Evolutionary conservation across 2,329 filamentous ascomycete genomes (phyloP).

Genomic region (Trichoderma koningiopsis): DNA sequence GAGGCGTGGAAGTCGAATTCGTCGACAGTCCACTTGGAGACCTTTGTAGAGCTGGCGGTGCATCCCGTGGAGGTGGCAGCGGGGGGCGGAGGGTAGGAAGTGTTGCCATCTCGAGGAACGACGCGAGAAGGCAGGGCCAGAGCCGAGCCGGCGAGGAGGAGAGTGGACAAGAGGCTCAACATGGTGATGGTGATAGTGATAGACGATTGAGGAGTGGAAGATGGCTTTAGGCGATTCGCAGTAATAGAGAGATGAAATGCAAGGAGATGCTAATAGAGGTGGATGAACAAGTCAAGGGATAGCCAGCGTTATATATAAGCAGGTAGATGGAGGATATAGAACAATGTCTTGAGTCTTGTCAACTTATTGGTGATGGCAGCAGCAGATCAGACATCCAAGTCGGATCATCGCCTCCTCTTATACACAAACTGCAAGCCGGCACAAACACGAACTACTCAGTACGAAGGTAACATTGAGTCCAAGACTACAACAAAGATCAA

Average conservation of each 20-base stretch:
- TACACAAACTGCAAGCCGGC: neutral
- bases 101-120: slow-evolving; percentile 10
- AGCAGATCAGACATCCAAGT: neutral
- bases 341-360: neutral
- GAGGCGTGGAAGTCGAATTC: slow-evolving; percentile 53
- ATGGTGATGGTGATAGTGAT: slow-evolving; percentile 24
- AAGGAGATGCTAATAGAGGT: neutral
- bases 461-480: neutral
- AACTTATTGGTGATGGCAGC: neutral
- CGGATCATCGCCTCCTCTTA: slow-evolving; percentile 15
- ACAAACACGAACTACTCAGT: neutral
- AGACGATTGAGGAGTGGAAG: neutral
- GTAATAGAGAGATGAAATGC: neutral
- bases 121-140: slow-evolving; percentile 31
- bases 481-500: neutral
- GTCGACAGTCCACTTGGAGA: slow-evolving; percentile 44
- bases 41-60: slow-evolving; percentile 29
- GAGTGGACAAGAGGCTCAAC: slow-evolving; percentile 29
- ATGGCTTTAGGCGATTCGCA: too few species aligned
- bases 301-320: neutral
- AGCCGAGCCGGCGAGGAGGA: slow-evolving; percentile 33
- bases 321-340: neutral
- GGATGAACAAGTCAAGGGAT: neutral
- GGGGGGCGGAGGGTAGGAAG: neutral
- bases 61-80: slow-evolving; percentile 26